Base-by-base conservation (phyloP, 768 basidiomycete species). In the Russula lepida region DNA sequence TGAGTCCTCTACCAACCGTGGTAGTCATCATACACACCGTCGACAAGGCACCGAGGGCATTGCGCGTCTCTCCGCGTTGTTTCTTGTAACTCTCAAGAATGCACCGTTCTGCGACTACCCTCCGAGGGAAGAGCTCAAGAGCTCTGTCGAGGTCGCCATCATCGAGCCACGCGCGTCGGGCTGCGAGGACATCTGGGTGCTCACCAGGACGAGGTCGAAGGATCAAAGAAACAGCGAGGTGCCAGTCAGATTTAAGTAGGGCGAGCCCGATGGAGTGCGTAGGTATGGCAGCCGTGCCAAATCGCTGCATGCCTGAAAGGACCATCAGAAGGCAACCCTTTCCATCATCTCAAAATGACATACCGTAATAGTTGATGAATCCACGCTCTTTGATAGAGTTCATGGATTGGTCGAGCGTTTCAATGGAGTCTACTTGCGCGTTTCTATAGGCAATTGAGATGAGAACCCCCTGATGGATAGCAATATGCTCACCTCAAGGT, bases 351-450 rank as follows among this genome's bases (percentile, higher is more conserved):
- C 17, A 30, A 52, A 28, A 33, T 23, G 3, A 46, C 69, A 59
- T 73, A 91, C 93, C 95, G 70, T 97, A 99, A 70, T 98, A 99
- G 71, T 99, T 99, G 71, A 99, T 92, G 74, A 98, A 99, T 0
- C 97, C 97, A 60, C 83, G 84, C 56, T 79, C 73, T 71, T 92
- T 90, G 54, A 98, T 78, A 17, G 83, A 87, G 35, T 79, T 77
- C 78, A 98, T 78, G 0, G 88, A 86, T 59, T 80, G 78, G 63
- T 95, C 84, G 54, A 98, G 77, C 3, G 80, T 82, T 32, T 88
- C 82, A 66, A 77, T 74, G 8, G 86, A 86, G 56, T 89, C 84
- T 8, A 85, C 85, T 69, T 90, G 85, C 19, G 97, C 87, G 69
- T 90, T 97, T 67, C 95, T 97, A 68, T 9, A 28, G 64, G 51